Conservation (phyloP, 1,139 yeast species). For the Debaryomyces sp. region DNA sequence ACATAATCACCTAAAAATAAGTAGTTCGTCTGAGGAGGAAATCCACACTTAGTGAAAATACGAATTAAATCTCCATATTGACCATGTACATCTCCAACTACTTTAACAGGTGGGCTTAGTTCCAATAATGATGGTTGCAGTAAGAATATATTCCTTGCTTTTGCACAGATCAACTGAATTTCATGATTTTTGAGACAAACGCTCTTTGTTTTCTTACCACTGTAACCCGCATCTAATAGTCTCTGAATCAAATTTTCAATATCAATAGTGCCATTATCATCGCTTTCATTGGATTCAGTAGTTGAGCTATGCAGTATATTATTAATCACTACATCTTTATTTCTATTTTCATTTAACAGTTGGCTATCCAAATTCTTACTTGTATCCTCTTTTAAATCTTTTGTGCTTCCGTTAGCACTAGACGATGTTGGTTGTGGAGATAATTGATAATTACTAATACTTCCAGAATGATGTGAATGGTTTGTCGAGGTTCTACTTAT, state of each 20-base stretch:
- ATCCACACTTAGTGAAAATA: slow-evolving; percentile 75
- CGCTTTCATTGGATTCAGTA: neutral
- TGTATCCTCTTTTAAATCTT: neutral
- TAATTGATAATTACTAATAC: slow-evolving; percentile 22
- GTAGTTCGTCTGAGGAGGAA: slow-evolving; percentile 79
- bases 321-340: neutral
- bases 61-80: slow-evolving; percentile 77
- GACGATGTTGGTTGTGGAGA: slow-evolving; percentile 27
- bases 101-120: slow-evolving; percentile 81
- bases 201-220: slow-evolving; percentile 87
- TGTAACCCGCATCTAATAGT: slow-evolving; percentile 90
- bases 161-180: slow-evolving; percentile 81
- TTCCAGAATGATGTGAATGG: slow-evolving; percentile 35
- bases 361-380: neutral
- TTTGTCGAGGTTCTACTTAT: slow-evolving; percentile 38
- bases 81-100: slow-evolving; percentile 88
- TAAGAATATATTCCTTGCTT: slow-evolving; percentile 67
- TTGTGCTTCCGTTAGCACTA: slow-evolving; percentile 2
- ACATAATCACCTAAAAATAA: slow-evolving; percentile 84
- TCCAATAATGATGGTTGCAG: slow-evolving; percentile 77
- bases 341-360: neutral
- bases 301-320: neutral
- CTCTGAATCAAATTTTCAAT: slow-evolving; percentile 89
- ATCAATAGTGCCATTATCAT: slow-evolving; percentile 47
- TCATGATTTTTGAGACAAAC: slow-evolving; percentile 88